A percentile compares a stretch with the other conserved stretches of the same genome.
Conservation (phyloP, 495 filamentous ascomycete genomes). For the Pseudomonodictys pantanalensis region DNA sequence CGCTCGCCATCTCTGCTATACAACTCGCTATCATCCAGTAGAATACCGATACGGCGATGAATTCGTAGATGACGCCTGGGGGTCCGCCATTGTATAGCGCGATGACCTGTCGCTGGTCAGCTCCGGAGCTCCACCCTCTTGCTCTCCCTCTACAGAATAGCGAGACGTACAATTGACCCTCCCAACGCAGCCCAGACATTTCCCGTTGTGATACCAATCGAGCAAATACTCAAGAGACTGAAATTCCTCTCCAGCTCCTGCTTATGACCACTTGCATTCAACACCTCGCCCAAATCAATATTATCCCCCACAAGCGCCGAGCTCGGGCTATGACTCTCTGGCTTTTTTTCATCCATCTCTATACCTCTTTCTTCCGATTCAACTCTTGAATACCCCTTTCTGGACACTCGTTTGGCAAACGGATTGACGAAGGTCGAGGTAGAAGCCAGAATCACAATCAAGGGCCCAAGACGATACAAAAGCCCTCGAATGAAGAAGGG, state of each 20-base stretch:
- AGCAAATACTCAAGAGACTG: constrained; percentile 56
- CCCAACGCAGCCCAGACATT: constrained; percentile 62
- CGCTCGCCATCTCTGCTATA: constrained; percentile 70
- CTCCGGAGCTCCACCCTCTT: background rate
- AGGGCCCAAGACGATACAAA: no score
- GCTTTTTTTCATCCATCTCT: constrained; percentile 6
- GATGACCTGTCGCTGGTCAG: constrained; percentile 18
- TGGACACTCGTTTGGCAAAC: background rate
- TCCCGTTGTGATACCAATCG: constrained; percentile 54
- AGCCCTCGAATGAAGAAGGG: no score
- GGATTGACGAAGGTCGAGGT: background rate
- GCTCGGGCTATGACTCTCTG: background rate
- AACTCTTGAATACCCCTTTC: background rate
- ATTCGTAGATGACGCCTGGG: constrained; percentile 56
- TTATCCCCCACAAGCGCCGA: constrained; percentile 14
- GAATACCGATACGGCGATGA: constrained; percentile 59
- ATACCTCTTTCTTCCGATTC: background rate
- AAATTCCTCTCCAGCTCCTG: constrained; percentile 63
- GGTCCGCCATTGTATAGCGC: constrained; percentile 54
- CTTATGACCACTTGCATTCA: constrained; percentile 58
- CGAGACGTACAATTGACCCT: constrained; percentile 47
- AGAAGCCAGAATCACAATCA: no score
- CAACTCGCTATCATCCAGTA: constrained; percentile 50
- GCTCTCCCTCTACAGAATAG: background rate
- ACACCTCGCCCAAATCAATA: constrained; percentile 26